These are phyloP conservation scores for Pluteus cervinus DNA, from an alignment of 768 basidiomycete genomes.

Conservation along the genomic window DNA sequence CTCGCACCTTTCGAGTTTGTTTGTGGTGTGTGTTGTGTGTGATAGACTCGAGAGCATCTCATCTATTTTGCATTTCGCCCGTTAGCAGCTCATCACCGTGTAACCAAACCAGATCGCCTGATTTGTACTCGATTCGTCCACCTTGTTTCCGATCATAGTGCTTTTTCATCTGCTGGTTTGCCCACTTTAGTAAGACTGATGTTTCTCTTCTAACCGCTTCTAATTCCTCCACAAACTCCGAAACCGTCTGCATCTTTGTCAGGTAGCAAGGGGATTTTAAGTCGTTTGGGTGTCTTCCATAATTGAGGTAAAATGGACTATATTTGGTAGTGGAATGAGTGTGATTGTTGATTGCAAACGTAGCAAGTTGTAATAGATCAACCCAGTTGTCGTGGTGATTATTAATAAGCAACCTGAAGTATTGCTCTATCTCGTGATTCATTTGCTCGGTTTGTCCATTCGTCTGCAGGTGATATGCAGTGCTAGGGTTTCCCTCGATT, in stretches of 20 bases:
- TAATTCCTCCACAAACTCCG: not conserved
- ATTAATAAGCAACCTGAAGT: conserved; percentile 16
- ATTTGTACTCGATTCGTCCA: too few relatives aligned
- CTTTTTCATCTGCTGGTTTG: conserved; percentile 1
- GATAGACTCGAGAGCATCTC: too few relatives aligned
- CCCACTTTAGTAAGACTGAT: not conserved
- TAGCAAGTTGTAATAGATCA: conserved; percentile 14
- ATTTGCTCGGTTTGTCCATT: conserved; percentile 17
- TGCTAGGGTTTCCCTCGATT: too few relatives aligned
- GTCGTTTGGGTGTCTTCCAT: conserved; percentile 20
- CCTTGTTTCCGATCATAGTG: conserved; percentile 2
- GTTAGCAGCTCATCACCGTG: too few relatives aligned
- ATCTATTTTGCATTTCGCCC: too few relatives aligned
- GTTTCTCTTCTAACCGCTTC: not conserved
- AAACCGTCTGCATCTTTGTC: conserved; percentile 1
- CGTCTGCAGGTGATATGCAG: conserved; percentile 7
- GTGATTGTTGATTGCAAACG: conserved; percentile 23
- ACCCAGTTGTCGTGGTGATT: conserved; percentile 22
- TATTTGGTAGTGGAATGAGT: conserved; percentile 14
- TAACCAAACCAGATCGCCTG: too few relatives aligned
- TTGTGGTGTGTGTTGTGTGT: too few relatives aligned
- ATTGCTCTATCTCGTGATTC: conserved; percentile 20
- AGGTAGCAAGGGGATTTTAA: conserved; percentile 13
- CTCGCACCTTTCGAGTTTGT: too few relatives aligned
- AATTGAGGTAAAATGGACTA: conserved; percentile 22